Base-by-base conservation (phyloP, 1,284 basidiomycete species). In the Cystobasidium slooffiae region DNA sequence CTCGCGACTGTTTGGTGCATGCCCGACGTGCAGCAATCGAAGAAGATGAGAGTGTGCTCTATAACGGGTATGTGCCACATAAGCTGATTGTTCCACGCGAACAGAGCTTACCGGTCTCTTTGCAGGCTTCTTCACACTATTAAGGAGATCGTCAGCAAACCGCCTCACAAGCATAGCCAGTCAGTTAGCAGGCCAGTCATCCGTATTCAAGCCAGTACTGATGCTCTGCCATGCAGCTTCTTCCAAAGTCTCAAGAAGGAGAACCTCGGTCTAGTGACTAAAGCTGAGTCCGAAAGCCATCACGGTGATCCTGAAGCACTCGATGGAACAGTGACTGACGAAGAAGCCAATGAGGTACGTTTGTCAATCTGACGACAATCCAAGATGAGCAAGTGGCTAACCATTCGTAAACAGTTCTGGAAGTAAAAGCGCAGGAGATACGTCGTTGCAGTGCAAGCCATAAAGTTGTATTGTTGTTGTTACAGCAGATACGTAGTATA, bases 11-110 rank as follows among this genome's bases (percentile, higher is more conserved):
- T 22, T 8, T 73, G 18, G 46, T 52, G n/a, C 51, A 56, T 44
- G 62, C 63, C 8, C 22, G 70, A 22, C 22, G 62, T 66, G 70
- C 58, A 0, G 62, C 63, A 20, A 65, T 65, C 8, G 70, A 73
- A 47, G 70, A 73, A 41, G 70, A 73, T 22, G 70, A 73, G 44
- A 43, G 39, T 22, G 63, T 64, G 16, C 46, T 58, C 7, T 73
- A 46, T 63, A 59, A 73, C 41, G 31, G 39, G 70, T 73, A 31
- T 46, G 70, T 20, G 10, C 14, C 20, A 62, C 41, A 6, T 10
- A 7, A 56, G 39, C 10, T 22, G 6, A 1, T 2, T 12, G 24
- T 10, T 2, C 14, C 24, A 22, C 7, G 53, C 22, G 8, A 56
- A 37, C 51, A 20, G 51, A 53, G 9, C 9, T 53, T 20, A 37